Base-by-base conservation (phyloP, 768 basidiomycete species). In the Mycena sanguinolenta region DNA sequence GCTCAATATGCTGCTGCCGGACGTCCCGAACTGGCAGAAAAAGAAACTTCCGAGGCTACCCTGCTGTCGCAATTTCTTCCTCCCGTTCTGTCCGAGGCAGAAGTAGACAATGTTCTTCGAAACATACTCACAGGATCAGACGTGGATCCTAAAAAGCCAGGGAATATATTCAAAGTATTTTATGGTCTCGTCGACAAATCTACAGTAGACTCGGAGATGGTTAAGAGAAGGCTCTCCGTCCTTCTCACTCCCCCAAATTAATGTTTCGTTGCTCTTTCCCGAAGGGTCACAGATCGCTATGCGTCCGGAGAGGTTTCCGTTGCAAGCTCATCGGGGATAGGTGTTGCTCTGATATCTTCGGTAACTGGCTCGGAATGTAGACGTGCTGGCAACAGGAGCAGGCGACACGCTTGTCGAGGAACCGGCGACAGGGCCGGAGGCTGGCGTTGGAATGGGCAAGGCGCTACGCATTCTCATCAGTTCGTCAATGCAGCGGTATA, bases 401-500 rank as follows among this genome's bases (percentile, higher is more conserved):
- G 61, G 59, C 21, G n/a, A 49, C 25, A 55, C 23, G 42, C 17
- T 57, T 30, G 59, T 64, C 32, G 73, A 65, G 39, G 75, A 59
- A 58, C 71, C 69, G 58, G 69, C 34, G 60, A 73, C 60, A 23
- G 60, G 32, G 58, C 70, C 49, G 19, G 69, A 27, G 62, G 59
- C 69, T 36, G 77, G 61, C 52, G 75, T 71, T 30, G 81, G 70
- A 32, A 81, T 72, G 19, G 92, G 92, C 36, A 95, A 80, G n/a
- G 88, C 84, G 74, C 94, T 95, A 73, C 93, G 83, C 77, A 95
- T 84, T 73, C 89, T 84, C 78, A 91, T 87, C 70, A 98, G 84
- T 74, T 98, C 95, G 72, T 93, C 91, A 63, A 95, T 87, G 74
- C 95, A 91, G 23, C 86, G 85, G 76, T 89, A 89, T n/a, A 96